phyloP scores from a whole-genome alignment of 768 basidiomycete species.

The Xanthoconium stramineum region DNA sequence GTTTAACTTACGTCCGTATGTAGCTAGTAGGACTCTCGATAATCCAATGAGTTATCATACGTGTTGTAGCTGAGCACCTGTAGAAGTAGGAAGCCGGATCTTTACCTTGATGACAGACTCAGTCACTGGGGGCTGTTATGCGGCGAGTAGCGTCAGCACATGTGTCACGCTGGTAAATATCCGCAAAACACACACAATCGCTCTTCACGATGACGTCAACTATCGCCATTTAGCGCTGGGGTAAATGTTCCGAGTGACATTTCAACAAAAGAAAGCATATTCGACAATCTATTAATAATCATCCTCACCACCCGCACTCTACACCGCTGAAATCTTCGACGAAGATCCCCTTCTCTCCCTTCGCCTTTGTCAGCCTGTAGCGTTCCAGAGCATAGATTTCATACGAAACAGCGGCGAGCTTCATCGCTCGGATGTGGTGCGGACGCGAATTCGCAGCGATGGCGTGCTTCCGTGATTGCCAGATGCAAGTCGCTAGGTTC shows the following conservation, averaged over 20 bases:
- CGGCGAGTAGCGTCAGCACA: too few relatives aligned
- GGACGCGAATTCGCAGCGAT: constrained; percentile 75
- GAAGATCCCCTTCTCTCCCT: constrained; percentile 53
- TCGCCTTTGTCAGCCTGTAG: constrained; percentile 63
- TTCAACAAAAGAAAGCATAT: neutral
- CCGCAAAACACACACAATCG: neutral
- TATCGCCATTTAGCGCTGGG: neutral
- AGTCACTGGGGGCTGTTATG: too few relatives aligned
- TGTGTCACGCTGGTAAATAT: neutral
- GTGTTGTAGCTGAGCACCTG: too few relatives aligned
- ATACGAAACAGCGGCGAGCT: constrained; percentile 71
- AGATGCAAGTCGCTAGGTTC: constrained; percentile 95
- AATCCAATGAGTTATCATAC: too few relatives aligned
- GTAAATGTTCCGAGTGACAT: neutral
- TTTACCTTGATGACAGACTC: too few relatives aligned
- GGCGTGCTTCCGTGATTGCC: constrained; percentile 87
- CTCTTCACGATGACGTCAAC: neutral
- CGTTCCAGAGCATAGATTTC: constrained; percentile 78
- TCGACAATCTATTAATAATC: too few relatives aligned
- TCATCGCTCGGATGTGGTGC: constrained; percentile 80
- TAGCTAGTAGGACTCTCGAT: too few relatives aligned
- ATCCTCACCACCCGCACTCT: constrained; percentile 66
- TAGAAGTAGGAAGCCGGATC: too few relatives aligned
- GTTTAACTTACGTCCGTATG: too few relatives aligned
- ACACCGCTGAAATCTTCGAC: constrained; percentile 60